Evolutionary conservation across 2,329 filamentous ascomycete species (phyloP).

Genomic region (Penicillium sp.): DNA sequence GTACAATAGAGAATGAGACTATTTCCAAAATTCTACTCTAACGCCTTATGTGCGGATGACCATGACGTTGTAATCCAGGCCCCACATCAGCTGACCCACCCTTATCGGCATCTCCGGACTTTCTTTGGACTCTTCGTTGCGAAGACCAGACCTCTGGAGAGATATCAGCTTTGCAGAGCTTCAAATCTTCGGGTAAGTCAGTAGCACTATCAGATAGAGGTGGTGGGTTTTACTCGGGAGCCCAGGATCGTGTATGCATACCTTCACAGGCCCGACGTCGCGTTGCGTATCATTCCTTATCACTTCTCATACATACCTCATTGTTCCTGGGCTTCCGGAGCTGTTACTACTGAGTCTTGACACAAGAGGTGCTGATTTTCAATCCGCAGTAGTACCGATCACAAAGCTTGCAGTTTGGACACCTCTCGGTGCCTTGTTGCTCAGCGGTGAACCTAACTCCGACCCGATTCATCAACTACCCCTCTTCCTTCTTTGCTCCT

Average conservation of each 20-base stretch:
- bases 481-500: slow-evolving; percentile 22
- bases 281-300: slow-evolving; percentile 5
- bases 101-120: slow-evolving; percentile 7
- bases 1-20: slow-evolving; percentile 31
- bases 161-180: not conserved
- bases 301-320: slow-evolving; percentile 13
- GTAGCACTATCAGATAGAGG: no score
- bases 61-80: slow-evolving; percentile 6
- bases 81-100: slow-evolving; percentile 15
- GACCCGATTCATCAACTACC: slow-evolving; percentile 29
- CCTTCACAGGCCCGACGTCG: not conserved
- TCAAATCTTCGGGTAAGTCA: not conserved
- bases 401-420: not conserved
- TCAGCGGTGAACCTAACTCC: slow-evolving; percentile 18
- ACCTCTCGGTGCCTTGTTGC: not conserved
- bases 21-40: not conserved
- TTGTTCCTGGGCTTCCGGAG: slow-evolving; percentile 7
- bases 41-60: slow-evolving; percentile 4
- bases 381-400: no score
- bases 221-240: no score
- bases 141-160: not conserved
- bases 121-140: not conserved
- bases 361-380: not conserved
- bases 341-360: not conserved
- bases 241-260: not conserved